Evolutionary conservation across 1,284 basidiomycete species (phyloP), one percentile per base, ranked within the genome.

Genomic region (Ceratobasidium papillatum): DNA sequence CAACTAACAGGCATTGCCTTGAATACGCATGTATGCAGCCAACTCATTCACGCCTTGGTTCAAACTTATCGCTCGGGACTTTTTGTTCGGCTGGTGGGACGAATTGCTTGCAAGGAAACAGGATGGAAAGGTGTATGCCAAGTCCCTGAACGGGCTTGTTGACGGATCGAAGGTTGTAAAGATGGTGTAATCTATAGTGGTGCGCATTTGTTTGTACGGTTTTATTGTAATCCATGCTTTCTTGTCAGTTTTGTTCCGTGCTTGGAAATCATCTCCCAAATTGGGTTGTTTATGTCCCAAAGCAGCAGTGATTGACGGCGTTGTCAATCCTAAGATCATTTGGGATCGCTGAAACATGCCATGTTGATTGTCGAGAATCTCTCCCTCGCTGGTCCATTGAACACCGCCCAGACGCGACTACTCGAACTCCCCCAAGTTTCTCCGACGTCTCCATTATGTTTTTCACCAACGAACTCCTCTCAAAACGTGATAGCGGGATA

Each of bases 31-130:
- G 41, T 34, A 56, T 69, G 17, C 80, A 97, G 95, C 84, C 54
- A 93, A 94, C 80, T 88, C 89, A 0, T 99, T 99, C 83, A 99
- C 98, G 2, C 98, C 98, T 0, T 99, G 98, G 98, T 99, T 99
- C 90, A 95, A 96, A 82, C 89, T 99, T 51, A 99, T 99, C 80
- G 96, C 95, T 0, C 90, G 96, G 8, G 94, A 98, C 81, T 98
- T 98, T 83, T 87, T 99, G 65, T 99, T 97, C 82, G 95, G 94
- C 17, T 99, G 98, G 98, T 99, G 98, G 98, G 93, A 96, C 80
- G 91, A 94, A 79, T 89, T 99, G 73, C 80, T 94, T 66, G 85
- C 84, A 43, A 88, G 91, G 61, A 90, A 87, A 80, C 81, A 77
- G 14, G 81, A 89, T 41, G 93, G 92, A 8, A 86, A 87, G 74